These are phyloP conservation scores for Dothiorella sarmentorum DNA, from an alignment of 2,329 filamentous ascomycete species.

Conservation along the genomic window DNA sequence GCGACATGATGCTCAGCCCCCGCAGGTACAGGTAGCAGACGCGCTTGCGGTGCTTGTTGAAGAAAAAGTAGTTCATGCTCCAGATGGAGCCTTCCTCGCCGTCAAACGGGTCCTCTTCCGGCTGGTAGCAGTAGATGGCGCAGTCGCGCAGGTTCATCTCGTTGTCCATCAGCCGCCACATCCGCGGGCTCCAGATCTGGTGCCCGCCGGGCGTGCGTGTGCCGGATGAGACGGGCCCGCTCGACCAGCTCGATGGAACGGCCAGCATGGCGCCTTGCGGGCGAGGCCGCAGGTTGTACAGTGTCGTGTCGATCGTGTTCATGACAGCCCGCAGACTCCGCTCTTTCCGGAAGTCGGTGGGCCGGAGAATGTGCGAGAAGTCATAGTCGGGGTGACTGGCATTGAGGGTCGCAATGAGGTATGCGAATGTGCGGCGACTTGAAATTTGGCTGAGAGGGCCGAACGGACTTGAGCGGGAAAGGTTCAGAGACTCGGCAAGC, in stretches of 20 bases:
- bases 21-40: conserved; percentile 92
- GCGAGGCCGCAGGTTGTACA: conserved; percentile 76
- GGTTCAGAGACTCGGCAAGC: conserved; percentile 64
- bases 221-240: conserved; percentile 43
- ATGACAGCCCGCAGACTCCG: conserved; percentile 76
- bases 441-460: conserved; percentile 84
- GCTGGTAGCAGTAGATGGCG: conserved; percentile 83
- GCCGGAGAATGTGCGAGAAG: conserved; percentile 87
- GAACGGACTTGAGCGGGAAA: conserved; percentile 86
- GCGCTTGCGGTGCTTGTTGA: conserved; percentile 86
- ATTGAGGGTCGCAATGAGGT: conserved; percentile 93
- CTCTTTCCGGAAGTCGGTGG: conserved; percentile 85
- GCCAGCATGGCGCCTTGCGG: conserved; percentile 30
- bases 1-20: conserved; percentile 74
- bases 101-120: conserved; percentile 84
- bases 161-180: conserved; percentile 90
- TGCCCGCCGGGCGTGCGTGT: conserved; percentile 48
- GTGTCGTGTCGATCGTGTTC: conserved; percentile 79
- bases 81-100: conserved; percentile 92
- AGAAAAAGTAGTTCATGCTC: conserved; percentile 96
- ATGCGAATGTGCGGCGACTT: conserved; percentile 88
- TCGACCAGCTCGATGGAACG: conserved; percentile 28
- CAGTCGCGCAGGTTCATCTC: conserved; percentile 92
- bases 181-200: conserved; percentile 78
- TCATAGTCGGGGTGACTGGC: conserved; percentile 96